These are phyloP conservation scores for Oleoguttula mirabilis DNA, from an alignment of 495 filamentous ascomycete species.

Conservation along the genomic window DNA sequence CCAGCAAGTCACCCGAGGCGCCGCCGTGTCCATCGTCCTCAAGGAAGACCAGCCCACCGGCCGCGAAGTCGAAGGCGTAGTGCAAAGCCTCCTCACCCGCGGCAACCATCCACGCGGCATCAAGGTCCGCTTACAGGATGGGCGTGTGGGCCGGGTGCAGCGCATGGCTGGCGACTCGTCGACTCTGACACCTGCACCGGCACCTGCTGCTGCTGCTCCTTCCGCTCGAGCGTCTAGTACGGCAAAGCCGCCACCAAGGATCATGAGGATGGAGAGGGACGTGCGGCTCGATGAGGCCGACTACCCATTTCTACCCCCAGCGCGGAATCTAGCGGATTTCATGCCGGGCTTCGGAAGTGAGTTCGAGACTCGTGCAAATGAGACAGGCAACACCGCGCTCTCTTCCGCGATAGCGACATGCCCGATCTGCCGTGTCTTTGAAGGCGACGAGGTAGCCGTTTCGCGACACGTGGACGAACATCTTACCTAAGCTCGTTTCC, in stretches of 20 bases:
- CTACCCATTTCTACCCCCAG: slow-evolving; percentile 14
- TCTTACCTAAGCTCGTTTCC: slow-evolving; percentile 36
- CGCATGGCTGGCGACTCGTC: slow-evolving; percentile 29
- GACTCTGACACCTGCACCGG: no score
- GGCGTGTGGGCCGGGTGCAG: slow-evolving; percentile 58
- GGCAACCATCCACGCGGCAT: slow-evolving; percentile 65
- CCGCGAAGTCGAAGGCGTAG: slow-evolving; percentile 47
- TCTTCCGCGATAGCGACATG: slow-evolving; percentile 32
- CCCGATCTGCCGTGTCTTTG: slow-evolving; percentile 47
- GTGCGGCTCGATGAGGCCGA: slow-evolving; percentile 19
- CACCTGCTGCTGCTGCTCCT: no score
- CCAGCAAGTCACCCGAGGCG: slow-evolving; percentile 42
- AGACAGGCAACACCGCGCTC: no score
- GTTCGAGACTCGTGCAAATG: not conserved
- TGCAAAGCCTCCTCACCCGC: slow-evolving; percentile 51
- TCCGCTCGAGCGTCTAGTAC: no score
- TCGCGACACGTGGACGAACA: slow-evolving; percentile 47
- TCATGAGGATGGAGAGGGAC: slow-evolving; percentile 5
- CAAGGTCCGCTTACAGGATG: slow-evolving; percentile 58
- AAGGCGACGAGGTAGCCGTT: slow-evolving; percentile 48
- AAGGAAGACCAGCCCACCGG: slow-evolving; percentile 63
- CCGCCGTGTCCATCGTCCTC: slow-evolving; percentile 53
- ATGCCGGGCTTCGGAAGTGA: slow-evolving; percentile 5
- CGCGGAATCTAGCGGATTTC: slow-evolving; percentile 19
- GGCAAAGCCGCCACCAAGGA: no score